Evolutionary conservation across 1,284 basidiomycete genomes (phyloP).

Genomic region (Coriolopsis trogii): DNA sequence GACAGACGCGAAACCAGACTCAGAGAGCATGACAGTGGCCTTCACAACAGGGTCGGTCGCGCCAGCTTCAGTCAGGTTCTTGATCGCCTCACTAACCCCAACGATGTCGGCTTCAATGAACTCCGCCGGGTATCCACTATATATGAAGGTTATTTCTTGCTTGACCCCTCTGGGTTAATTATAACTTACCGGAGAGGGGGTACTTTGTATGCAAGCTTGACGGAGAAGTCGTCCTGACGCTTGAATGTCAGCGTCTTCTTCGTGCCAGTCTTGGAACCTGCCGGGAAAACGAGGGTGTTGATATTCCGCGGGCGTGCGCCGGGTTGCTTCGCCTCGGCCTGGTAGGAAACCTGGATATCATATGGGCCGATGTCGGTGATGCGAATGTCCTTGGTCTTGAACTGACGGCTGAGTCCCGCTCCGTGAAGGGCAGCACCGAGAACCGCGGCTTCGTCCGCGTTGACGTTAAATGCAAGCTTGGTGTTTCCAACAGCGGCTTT

Average conservation of each 20-base stretch:
- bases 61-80: constrained; percentile 74
- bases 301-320: constrained; percentile 64
- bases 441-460: constrained; percentile 96
- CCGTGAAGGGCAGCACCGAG: constrained; percentile 95
- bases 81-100: constrained; percentile 72
- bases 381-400: constrained; percentile 95
- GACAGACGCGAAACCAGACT: constrained; percentile 83
- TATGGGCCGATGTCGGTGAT: constrained; percentile 75
- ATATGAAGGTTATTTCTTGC: constrained; percentile 2
- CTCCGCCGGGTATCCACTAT: constrained; percentile 66
- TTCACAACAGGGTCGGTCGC: constrained; percentile 78
- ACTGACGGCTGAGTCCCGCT: constrained; percentile 86
- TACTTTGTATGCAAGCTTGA: constrained; percentile 74
- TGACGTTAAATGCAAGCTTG: constrained; percentile 92
- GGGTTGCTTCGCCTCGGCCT: constrained; percentile 57
- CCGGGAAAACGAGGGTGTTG: constrained; percentile 74
- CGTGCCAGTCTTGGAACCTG: constrained; percentile 71
- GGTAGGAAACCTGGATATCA: constrained; percentile 79
- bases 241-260: constrained; percentile 87
- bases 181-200: constrained; percentile 56
- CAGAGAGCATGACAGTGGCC: constrained; percentile 79
- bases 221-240: constrained; percentile 75
- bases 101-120: constrained; percentile 69
- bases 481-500: constrained; percentile 77
- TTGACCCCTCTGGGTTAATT: too few species aligned